Evolutionary conservation across 2,329 filamentous ascomycete genomes (phyloP), one percentile per base, ranked within the genome.

Genomic region (Keithomyces neogunnii): DNA sequence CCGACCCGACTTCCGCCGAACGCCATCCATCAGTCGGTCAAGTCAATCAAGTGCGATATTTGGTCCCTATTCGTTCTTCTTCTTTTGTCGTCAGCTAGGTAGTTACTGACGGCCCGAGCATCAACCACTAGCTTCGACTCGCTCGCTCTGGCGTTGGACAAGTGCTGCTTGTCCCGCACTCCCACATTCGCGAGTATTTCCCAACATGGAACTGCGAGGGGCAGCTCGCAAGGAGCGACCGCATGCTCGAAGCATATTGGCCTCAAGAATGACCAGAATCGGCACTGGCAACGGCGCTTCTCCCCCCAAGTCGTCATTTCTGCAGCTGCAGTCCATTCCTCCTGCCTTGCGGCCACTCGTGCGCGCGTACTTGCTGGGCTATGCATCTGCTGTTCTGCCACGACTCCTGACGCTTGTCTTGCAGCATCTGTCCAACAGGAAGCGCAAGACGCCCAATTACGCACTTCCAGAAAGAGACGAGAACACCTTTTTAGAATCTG

Each of bases 361-460:
- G 50, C 75, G 80, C 53, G 81, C 82, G 45, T 85, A 82, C 63
- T 60, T 81, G 11, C 60, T 84, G 35, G 81, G 81, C 32, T 85
- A 84, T 67, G 75, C 74, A 19, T 83, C 80, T 48, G 72, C 75
- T 35, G 78, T 83, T 6, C 73, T 70, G 31, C 81, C 81, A 10
- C 72, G 80, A 53, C 64, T 84, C 28, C 60, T 82, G 56, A 77
- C 76, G 2, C 64, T 84, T 53, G 56, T 82, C 32, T 61, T 82
- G 49, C 73, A 77, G 56, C 70, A 76, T 59, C 60, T 77, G 55
- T 69, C 69, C 53, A 69, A 65, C 55, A 66, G 63, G 48, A 67
- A 63, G 38, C 58, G 61, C 28, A 60, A 58, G 45, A 53, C 53
- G 11, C 56, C 47, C 56, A 65, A 60, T 59, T 66, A 56, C 51